These are phyloP conservation scores for Daucus carota DNA, from an alignment of 129 eudicot species.

Conservation along the genomic window DNA sequence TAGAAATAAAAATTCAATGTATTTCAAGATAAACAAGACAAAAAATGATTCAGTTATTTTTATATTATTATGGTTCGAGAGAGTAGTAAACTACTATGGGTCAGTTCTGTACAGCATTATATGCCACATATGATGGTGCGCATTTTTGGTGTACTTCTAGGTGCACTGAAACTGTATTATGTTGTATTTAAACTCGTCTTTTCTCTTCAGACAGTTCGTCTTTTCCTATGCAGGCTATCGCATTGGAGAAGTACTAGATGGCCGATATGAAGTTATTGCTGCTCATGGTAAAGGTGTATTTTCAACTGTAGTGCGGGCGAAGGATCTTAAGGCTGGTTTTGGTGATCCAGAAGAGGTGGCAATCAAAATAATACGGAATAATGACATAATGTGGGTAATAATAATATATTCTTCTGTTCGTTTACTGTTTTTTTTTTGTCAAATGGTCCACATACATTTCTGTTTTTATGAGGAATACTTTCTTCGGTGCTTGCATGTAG, in stretches of 20 bases:
- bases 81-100: background rate
- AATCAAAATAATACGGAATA: conserved; percentile 84
- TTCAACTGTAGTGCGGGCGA: conserved; percentile 98
- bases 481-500: conserved; percentile 24
- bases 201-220: conserved; percentile 3
- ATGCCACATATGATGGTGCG: background rate
- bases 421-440: background rate
- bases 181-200: background rate
- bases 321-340: conserved; percentile 77
- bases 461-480: background rate
- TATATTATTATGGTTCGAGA: no score
- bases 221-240: conserved; percentile 56
- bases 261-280: conserved; percentile 89
- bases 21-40: no score
- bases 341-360: conserved; percentile 97
- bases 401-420: background rate
- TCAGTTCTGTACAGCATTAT: background rate
- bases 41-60: no score
- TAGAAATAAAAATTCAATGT: no score
- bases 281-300: conserved; percentile 99
- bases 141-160: background rate
- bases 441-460: background rate
- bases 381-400: conserved; percentile 79
- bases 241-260: conserved; percentile 87
- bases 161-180: background rate